Percentiles rank a stretch among this genome's conserved stretches.
These are phyloP conservation scores for Moricandia arvensis DNA, from an alignment of 345 rosid genomes.

Conservation along the genomic window DNA sequence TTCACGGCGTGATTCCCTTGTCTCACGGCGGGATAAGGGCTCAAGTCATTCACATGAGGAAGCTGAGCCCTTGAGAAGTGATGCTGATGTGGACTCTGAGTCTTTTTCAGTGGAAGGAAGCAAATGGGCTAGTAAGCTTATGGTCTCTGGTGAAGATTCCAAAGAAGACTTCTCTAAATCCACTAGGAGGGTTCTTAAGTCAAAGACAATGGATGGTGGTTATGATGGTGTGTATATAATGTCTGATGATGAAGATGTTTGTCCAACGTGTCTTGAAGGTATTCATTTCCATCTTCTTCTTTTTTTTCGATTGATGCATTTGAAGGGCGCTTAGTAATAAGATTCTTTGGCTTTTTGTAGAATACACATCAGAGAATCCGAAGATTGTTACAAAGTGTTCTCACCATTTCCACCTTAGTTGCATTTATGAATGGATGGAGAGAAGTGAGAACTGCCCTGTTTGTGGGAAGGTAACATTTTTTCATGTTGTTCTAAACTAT, in stretches of 20 bases:
- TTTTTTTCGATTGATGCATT: constrained; percentile 3
- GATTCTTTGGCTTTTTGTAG: constrained; percentile 40
- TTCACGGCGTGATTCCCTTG: constrained; percentile 56
- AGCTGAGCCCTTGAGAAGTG: constrained; percentile 74
- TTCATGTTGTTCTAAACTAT: constrained; percentile 7
- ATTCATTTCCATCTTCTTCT: constrained; percentile 14
- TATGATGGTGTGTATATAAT: constrained; percentile 49
- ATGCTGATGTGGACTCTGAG: constrained; percentile 55
- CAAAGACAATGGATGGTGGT: constrained; percentile 44
- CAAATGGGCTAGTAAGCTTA: constrained; percentile 55
- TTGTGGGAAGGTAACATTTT: constrained; percentile 82
- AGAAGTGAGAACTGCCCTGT: constrained; percentile 97
- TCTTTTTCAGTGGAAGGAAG: constrained; percentile 55
- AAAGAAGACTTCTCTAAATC: constrained; percentile 57
- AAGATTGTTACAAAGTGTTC: constrained; percentile 86
- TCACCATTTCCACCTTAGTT: constrained; percentile 97
- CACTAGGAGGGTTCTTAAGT: constrained; percentile 46
- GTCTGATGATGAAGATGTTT: constrained; percentile 88
- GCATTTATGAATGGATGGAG: constrained; percentile 99
- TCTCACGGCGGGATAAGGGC: constrained; percentile 81
- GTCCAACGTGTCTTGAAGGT: constrained; percentile 99
- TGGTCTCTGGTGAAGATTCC: constrained; percentile 47
- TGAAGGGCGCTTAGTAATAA: neutral
- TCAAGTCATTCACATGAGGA: constrained; percentile 86
- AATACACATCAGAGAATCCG: constrained; percentile 88